Evolutionary conservation across 139 green algal genomes (phyloP).

Genomic region (Chlamydomonas incerta): DNA sequence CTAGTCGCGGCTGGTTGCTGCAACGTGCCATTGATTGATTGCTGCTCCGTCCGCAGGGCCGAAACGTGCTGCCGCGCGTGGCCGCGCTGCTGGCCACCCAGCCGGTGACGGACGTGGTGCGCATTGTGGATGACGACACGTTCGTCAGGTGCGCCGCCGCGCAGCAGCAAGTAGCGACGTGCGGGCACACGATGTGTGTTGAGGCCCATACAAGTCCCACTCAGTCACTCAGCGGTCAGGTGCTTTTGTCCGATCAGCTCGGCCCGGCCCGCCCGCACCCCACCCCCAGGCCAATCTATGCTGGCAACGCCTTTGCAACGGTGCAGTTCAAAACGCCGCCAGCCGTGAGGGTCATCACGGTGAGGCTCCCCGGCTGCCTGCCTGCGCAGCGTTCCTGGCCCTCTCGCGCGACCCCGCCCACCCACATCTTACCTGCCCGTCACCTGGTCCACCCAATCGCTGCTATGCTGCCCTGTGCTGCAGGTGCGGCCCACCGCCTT

Average conservation of each 20-base stretch:
- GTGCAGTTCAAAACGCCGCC: conserved; percentile 56
- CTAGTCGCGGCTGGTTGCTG: too few relatives aligned
- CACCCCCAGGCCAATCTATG: conserved; percentile 94
- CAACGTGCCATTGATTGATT: too few relatives aligned
- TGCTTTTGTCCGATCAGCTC: too few relatives aligned
- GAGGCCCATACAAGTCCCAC: too few relatives aligned
- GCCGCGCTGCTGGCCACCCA: conserved; percentile 85
- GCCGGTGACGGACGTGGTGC: conserved; percentile 83
- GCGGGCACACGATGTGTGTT: too few relatives aligned
- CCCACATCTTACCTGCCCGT: too few relatives aligned
- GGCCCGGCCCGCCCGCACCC: too few relatives aligned
- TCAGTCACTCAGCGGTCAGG: too few relatives aligned
- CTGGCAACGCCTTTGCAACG: conserved; percentile 90
- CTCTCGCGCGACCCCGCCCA: neutral
- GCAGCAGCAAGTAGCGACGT: too few relatives aligned
- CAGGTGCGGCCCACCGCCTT: conserved; percentile 87
- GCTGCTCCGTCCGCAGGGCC: conserved; percentile 66
- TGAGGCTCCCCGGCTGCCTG: too few relatives aligned
- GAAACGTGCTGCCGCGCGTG: conserved; percentile 87
- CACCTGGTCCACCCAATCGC: too few relatives aligned
- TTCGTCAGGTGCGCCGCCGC: conserved; percentile 66
- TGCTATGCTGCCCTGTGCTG: neutral
- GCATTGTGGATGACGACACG: conserved; percentile 69
- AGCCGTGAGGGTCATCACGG: conserved; percentile 74
- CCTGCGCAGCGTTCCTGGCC: neutral